A percentile compares a stretch with the other conserved stretches of the same genome.
These are phyloP conservation scores for Chenopodium berlandieri DNA, from an alignment of 148 eudicot species.

Conservation along the genomic window DNA sequence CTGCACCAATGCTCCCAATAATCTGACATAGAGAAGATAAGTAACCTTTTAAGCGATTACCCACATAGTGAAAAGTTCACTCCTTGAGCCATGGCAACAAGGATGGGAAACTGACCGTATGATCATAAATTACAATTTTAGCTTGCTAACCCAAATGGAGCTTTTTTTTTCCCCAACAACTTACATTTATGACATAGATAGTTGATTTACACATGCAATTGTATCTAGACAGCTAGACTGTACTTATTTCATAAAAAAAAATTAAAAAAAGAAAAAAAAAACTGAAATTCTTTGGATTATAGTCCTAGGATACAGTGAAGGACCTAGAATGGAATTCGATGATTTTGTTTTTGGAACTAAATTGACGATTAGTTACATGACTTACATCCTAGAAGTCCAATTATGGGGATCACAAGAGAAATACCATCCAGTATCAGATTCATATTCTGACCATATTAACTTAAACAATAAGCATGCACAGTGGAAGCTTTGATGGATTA, in stretches of 20 bases:
- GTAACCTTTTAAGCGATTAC: not conserved
- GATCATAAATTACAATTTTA: not conserved
- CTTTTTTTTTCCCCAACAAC: not conserved
- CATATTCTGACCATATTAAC: not conserved
- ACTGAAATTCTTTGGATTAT: not conserved
- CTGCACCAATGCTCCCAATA: slow-evolving; percentile 86
- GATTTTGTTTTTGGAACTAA: not conserved
- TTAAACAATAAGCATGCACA: not conserved
- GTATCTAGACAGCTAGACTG: not conserved
- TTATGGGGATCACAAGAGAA: not conserved
- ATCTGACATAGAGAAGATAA: slow-evolving; percentile 45
- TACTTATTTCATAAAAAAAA: not conserved
- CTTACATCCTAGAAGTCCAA: not conserved
- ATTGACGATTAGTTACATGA: not conserved
- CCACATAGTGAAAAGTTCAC: not conserved
- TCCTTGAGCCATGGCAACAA: not conserved
- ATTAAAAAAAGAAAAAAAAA: not conserved
- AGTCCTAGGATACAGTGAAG: not conserved
- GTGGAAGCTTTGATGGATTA: not conserved
- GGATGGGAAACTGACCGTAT: not conserved
- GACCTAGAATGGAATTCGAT: not conserved
- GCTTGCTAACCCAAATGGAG: not conserved
- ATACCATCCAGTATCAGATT: not conserved
- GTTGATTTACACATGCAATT: not conserved
- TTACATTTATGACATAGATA: not conserved